Base-by-base conservation (phyloP, 177 flowering plant genomes). In the Tripterygium wilfordii region DNA sequence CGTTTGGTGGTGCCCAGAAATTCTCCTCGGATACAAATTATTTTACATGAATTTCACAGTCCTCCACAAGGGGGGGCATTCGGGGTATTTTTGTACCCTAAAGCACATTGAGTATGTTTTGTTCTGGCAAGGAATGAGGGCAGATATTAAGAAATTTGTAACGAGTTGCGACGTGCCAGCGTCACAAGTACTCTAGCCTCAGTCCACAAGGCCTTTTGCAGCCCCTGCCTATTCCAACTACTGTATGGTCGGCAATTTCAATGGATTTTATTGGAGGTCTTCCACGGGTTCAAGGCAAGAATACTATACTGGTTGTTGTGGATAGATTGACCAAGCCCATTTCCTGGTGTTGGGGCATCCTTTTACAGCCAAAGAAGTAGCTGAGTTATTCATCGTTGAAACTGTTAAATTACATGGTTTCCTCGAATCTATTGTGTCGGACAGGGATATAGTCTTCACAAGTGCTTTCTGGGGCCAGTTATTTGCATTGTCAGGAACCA, bases 251-350 rank as follows among this genome's bases (percentile, higher is more conserved):
- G 26, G 43, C 19, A 3, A 8, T 40, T 6, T 5, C 43, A 1
- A 20, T 21, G 26, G 43, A 21, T 4, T 40, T 40, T 40, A 10
- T 40, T 1, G 26, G 10, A 5, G 43, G 43, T 4, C 26, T 40
- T 9, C 10, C 43, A 2, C 2, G 5, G 14, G 19, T 25, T 6
- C 24, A 21, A 14, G 26, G 26, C 5, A 4, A 4, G 3, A 19
- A 19, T 20, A 7, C 10, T 2, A 40, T 40, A 5, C 4, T 40
- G 25, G 43, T 40, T 5, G 26, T 40, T 3, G 43, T 40, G 1
- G 26, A 40, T 20, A 5, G 43, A 21, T 40, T 40, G 43, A 40
- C 25, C 43, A 40, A 40, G 10, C 40, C 10, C 36, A 27, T 6
- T 2, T 26, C 20, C 15, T 36, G 15, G 4, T 16, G 19, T 17